phyloP scores from a whole-genome alignment of 2,329 filamentous ascomycete species.

The Phoma sp. region DNA sequence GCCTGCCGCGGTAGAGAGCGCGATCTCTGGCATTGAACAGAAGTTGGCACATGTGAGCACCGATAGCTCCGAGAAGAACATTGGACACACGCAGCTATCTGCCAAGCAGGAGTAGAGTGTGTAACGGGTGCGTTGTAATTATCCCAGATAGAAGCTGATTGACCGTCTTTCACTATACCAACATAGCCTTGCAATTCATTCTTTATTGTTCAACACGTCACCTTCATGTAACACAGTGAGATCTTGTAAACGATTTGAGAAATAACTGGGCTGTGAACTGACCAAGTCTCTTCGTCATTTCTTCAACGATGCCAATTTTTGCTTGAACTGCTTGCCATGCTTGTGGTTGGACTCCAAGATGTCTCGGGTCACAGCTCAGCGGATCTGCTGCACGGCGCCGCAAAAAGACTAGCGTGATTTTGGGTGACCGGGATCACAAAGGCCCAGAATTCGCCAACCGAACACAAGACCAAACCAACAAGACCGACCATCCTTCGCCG shows the following conservation, averaged over 20 bases:
- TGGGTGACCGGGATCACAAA: not conserved
- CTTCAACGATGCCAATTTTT: not conserved
- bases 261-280: not conserved
- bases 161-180: not conserved
- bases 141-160: not conserved
- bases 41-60: constrained; percentile 29
- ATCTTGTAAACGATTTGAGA: not conserved
- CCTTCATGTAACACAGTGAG: not conserved
- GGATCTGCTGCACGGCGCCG: constrained; percentile 3
- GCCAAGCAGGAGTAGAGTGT: constrained; percentile 23
- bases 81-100: constrained; percentile 17
- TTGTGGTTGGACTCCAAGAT: constrained; percentile 1
- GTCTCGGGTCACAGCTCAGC: not conserved
- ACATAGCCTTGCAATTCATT: not conserved
- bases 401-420: constrained; percentile 1
- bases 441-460: constrained; percentile 13
- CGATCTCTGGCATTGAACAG: constrained; percentile 75
- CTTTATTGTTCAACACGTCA: not conserved
- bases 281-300: not conserved
- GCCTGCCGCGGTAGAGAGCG: constrained; percentile 85
- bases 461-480: constrained; percentile 3
- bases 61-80: constrained; percentile 19
- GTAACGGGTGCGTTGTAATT: not conserved
- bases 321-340: constrained; percentile 2
- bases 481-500: not conserved